These are phyloP conservation scores for Didymella glomerata DNA, from an alignment of 2,329 filamentous ascomycete genomes.

Conservation along the genomic window DNA sequence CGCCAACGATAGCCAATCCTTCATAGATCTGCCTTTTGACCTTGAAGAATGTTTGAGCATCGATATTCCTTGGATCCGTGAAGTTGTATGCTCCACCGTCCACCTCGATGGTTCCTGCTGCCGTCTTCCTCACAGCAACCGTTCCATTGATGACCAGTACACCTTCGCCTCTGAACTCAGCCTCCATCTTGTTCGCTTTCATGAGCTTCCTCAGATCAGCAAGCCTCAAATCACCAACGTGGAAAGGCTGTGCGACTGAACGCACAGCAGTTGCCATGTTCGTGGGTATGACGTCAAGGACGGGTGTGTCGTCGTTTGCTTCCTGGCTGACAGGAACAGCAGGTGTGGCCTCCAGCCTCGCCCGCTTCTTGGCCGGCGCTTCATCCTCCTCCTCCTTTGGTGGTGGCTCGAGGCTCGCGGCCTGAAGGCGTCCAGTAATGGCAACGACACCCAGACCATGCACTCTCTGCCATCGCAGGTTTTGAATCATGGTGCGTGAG, in stretches of 20 bases:
- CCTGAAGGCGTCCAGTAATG: constrained; percentile 77
- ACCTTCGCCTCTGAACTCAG: constrained; percentile 93
- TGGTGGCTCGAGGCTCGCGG: constrained; percentile 53
- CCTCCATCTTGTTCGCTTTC: constrained; percentile 79
- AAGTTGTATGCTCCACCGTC: constrained; percentile 63
- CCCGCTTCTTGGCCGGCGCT: constrained; percentile 62
- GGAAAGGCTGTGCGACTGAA: constrained; percentile 83
- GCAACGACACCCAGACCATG: constrained; percentile 89
- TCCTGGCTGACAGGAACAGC: constrained; percentile 57
- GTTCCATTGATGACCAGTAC: constrained; percentile 87
- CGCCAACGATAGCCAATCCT: constrained; percentile 87
- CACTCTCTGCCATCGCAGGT: constrained; percentile 93
- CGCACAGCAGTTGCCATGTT: constrained; percentile 75
- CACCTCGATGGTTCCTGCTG: constrained; percentile 85
- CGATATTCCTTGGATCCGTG: constrained; percentile 57
- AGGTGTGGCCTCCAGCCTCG: constrained; percentile 50
- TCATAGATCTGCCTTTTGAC: constrained; percentile 94
- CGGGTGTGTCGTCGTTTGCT: constrained; percentile 59
- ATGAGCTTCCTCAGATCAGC: constrained; percentile 87
- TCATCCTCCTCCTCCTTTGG: constrained; percentile 53
- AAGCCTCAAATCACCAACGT: constrained; percentile 90
- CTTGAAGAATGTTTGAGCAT: constrained; percentile 76
- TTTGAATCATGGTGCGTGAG: constrained; percentile 82
- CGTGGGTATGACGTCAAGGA: constrained; percentile 67
- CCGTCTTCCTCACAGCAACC: constrained; percentile 88